Evolutionary conservation across 148 eudicot species (phyloP).

Genomic region (Amaranthus cruentus): DNA sequence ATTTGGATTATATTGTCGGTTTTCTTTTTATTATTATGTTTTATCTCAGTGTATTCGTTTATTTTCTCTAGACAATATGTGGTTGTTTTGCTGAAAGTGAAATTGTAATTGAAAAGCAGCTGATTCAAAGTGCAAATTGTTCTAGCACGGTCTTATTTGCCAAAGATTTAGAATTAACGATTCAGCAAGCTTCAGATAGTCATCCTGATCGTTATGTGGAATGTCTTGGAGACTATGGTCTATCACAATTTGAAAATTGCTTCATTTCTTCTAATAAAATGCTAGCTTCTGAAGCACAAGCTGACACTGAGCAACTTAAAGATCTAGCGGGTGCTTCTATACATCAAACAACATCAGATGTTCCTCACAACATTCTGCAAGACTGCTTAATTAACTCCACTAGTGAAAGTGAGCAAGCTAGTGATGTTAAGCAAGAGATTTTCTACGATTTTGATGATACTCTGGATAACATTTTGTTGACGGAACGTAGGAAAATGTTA

Average conservation of each 20-base stretch:
- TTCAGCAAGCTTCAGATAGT: conserved; percentile 10
- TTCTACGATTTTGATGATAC: conserved; percentile 37
- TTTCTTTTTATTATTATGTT: background rate
- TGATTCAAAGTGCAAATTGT: background rate
- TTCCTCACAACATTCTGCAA: conserved; percentile 18
- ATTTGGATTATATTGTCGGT: background rate
- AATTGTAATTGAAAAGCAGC: background rate
- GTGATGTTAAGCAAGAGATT: conserved; percentile 29
- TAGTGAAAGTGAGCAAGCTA: conserved; percentile 18
- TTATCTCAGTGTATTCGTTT: background rate
- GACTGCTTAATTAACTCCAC: conserved; percentile 18
- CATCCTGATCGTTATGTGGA: conserved; percentile 26
- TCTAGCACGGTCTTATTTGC: background rate
- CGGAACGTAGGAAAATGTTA: conserved; percentile 54
- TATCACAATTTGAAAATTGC: conserved; percentile 9
- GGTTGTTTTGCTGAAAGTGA: conserved; percentile 8
- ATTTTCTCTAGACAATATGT: conserved; percentile 3
- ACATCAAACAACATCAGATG: conserved; percentile 18
- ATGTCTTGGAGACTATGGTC: conserved; percentile 17
- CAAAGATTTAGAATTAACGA: conserved; percentile 9
- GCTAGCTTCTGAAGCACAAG: conserved; percentile 14
- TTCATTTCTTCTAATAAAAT: conserved; percentile 14
- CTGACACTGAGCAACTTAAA: conserved; percentile 21
- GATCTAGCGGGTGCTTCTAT: conserved; percentile 1
- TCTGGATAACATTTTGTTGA: conserved; percentile 56